Percentiles rank a stretch among this genome's conserved stretches.
Conservation (phyloP, 441 rosid genomes). For the Rhodomyrtus psidioides region DNA sequence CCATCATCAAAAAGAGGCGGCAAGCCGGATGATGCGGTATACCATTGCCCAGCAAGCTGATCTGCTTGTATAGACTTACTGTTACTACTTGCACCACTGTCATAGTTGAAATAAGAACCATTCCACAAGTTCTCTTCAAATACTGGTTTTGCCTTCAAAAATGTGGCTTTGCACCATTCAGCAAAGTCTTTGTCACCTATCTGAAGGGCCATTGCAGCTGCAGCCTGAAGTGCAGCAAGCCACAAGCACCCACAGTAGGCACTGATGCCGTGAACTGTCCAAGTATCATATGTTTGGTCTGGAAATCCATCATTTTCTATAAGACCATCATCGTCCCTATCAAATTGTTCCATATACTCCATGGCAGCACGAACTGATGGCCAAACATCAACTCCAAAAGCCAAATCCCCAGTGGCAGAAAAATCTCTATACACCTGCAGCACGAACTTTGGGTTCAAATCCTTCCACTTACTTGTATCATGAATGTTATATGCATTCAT, state of each 20-base stretch:
- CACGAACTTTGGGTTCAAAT: slow-evolving; percentile 90
- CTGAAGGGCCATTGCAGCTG: slow-evolving; percentile 89
- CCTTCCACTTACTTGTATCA: slow-evolving; percentile 95
- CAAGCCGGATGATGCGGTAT: slow-evolving; percentile 4
- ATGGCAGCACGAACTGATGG: slow-evolving; percentile 95
- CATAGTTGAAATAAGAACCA: slow-evolving; percentile 87
- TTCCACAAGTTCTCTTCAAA: slow-evolving; percentile 85
- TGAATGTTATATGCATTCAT: slow-evolving; percentile 98
- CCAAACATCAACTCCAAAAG: slow-evolving; percentile 94
- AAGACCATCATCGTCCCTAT: slow-evolving; percentile 77
- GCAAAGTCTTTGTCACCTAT: slow-evolving; percentile 85
- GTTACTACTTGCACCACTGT: slow-evolving; percentile 82
- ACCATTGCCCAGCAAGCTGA: slow-evolving; percentile 83
- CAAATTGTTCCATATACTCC: slow-evolving; percentile 98
- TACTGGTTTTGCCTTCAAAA: slow-evolving; percentile 61
- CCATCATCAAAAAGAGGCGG: slow-evolving; percentile 4
- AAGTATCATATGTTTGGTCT: slow-evolving; percentile 93
- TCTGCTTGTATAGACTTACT: slow-evolving; percentile 98
- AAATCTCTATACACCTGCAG: slow-evolving; percentile 97
- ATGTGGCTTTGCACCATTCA: slow-evolving; percentile 73
- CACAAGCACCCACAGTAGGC: slow-evolving; percentile 96
- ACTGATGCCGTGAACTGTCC: slow-evolving; percentile 97
- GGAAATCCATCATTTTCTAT: slow-evolving; percentile 98
- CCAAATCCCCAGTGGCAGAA: slow-evolving; percentile 90
- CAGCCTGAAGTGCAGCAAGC: slow-evolving; percentile 97